A percentile compares a stretch with the other conserved stretches of the same genome.
phyloP scores from a whole-genome alignment of 1,284 basidiomycete genomes.

The Fomitiporia mediterranea region DNA sequence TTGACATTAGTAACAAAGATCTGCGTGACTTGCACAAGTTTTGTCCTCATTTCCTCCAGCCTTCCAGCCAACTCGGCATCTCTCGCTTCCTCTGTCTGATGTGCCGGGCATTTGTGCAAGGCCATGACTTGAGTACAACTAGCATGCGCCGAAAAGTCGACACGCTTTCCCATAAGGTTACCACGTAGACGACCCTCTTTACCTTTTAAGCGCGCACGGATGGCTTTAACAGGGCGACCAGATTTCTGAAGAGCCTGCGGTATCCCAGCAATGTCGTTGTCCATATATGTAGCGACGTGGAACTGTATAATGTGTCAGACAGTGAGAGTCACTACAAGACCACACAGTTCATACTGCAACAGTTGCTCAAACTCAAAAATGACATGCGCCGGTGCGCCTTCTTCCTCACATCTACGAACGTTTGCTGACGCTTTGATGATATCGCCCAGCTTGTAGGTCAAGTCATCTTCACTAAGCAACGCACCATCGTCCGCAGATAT shows the following conservation, averaged over 20 bases:
- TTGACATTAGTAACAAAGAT: no score
- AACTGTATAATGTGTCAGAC: constrained; percentile 63
- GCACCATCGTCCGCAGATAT: constrained; percentile 95
- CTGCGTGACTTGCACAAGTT: no score
- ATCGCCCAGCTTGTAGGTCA: constrained; percentile 97
- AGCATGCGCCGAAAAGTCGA: no score
- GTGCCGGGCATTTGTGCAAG: no score
- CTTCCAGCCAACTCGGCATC: no score
- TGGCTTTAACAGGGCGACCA: constrained; percentile 96
- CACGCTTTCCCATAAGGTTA: constrained; percentile 99
- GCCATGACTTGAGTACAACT: no score
- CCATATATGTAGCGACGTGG: constrained; percentile 99
- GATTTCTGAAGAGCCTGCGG: constrained; percentile 98
- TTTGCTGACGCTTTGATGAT: constrained; percentile 95
- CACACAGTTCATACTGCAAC: constrained; percentile 54
- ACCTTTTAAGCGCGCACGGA: constrained; percentile 96
- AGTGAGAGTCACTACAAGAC: constrained; percentile 14
- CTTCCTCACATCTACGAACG: constrained; percentile 90
- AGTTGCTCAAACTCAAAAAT: constrained; percentile 96
- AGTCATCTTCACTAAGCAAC: constrained; percentile 95
- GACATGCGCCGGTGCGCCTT: constrained; percentile 95
- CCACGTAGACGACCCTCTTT: constrained; percentile 98
- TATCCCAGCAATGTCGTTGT: constrained; percentile 98
- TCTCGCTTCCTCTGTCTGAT: no score
- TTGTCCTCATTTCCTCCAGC: no score